A percentile compares a stretch with the other conserved stretches of the same genome.
Evolutionary conservation across 768 basidiomycete species (phyloP).

Genomic region (Agaricus bisporus): DNA sequence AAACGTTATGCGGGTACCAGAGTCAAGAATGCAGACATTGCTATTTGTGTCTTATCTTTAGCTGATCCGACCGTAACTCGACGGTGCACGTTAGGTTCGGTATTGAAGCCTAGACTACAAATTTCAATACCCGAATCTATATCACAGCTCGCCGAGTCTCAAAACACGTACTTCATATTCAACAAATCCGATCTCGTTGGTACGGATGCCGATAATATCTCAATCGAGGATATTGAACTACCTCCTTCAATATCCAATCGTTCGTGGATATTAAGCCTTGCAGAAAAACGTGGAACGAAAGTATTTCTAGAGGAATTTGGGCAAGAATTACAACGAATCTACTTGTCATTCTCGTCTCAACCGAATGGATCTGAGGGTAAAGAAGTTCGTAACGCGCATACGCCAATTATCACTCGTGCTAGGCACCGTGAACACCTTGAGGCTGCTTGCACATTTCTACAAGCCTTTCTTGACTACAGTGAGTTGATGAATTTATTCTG

Average conservation of each 20-base stretch:
- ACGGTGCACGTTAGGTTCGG: slow-evolving; percentile 9
- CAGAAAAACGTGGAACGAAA: slow-evolving; percentile 47
- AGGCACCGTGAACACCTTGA: slow-evolving; percentile 77
- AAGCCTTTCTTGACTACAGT: slow-evolving; percentile 47
- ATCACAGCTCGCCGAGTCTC: slow-evolving; percentile 35
- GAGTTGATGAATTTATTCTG: not conserved
- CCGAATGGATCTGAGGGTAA: not conserved
- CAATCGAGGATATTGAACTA: not conserved
- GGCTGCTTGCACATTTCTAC: slow-evolving; percentile 52
- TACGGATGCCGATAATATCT: not conserved
- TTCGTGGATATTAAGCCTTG: slow-evolving; percentile 61
- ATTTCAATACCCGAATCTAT: slow-evolving; percentile 38
- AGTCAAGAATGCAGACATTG: slow-evolving; percentile 59
- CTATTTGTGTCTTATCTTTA: slow-evolving; percentile 78
- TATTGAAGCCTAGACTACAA: not conserved
- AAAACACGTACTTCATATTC: slow-evolving; percentile 62
- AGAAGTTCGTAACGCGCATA: slow-evolving; percentile 19
- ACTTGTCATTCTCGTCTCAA: not conserved
- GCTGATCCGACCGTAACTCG: slow-evolving; percentile 30
- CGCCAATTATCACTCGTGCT: slow-evolving; percentile 71
- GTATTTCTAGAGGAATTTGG: slow-evolving; percentile 59
- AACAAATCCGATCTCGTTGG: slow-evolving; percentile 70
- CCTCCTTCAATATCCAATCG: not conserved
- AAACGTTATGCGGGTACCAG: slow-evolving; percentile 28
- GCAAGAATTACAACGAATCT: slow-evolving; percentile 44